Conservation (phyloP, 306 rosid genomes). For the Astragalus membranaceus region DNA sequence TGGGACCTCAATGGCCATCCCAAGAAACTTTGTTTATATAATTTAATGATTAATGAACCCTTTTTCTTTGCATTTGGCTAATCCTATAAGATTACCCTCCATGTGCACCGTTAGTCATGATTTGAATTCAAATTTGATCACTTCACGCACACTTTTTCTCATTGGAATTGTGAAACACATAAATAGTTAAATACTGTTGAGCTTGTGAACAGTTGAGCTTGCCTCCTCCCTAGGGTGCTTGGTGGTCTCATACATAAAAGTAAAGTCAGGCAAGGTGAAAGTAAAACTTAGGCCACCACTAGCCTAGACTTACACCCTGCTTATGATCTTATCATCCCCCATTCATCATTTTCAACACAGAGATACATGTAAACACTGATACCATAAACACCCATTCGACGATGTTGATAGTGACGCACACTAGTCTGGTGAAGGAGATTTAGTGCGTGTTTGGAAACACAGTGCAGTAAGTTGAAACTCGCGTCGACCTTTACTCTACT, state of each 20-base stretch:
- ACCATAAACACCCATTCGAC: no score
- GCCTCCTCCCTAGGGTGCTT: constrained; percentile 5
- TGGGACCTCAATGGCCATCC: constrained; percentile 29
- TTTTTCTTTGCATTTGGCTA: constrained; percentile 23
- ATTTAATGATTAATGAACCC: neutral
- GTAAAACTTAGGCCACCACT: neutral
- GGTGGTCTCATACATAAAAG: constrained; percentile 14
- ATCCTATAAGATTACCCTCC: constrained; percentile 18
- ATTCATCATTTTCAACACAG: no score
- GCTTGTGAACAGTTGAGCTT: neutral
- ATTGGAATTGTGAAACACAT: neutral
- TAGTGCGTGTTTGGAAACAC: no score
- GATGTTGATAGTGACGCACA: no score
- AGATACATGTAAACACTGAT: no score
- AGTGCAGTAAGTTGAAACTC: no score
- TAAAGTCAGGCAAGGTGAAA: neutral
- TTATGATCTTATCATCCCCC: no score
- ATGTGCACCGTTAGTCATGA: constrained; percentile 32
- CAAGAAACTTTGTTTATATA: constrained; percentile 11
- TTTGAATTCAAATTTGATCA: constrained; percentile 35
- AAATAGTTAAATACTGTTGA: neutral
- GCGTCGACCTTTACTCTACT: no score
- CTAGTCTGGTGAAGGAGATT: no score
- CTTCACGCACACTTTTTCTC: constrained; percentile 11
- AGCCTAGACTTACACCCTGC: no score